Percentiles rank a stretch among this genome's conserved stretches.
These are phyloP conservation scores for Magnaporthiopsis incrustans DNA, from an alignment of 2,329 filamentous ascomycete species.

Conservation along the genomic window DNA sequence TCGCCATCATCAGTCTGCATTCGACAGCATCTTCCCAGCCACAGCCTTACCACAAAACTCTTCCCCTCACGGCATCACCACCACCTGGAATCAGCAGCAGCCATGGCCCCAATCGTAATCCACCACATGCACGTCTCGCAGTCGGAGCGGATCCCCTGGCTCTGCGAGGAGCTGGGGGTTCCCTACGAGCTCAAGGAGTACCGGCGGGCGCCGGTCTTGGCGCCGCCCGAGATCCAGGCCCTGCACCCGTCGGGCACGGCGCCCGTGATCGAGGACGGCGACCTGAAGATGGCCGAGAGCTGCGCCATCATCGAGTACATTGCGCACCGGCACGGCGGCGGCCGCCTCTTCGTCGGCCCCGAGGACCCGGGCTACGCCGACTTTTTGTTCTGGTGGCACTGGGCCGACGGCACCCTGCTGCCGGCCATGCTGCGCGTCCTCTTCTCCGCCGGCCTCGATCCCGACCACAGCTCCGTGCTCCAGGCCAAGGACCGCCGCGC, in stretches of 20 bases:
- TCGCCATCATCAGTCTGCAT: no score
- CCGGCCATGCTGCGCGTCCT: conserved; percentile 25
- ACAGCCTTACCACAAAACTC: no score
- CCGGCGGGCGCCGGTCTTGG: conserved; percentile 24
- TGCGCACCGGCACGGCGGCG: conserved; percentile 40
- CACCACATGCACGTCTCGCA: conserved; percentile 52
- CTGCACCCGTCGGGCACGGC: conserved; percentile 45
- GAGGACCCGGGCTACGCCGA: conserved; percentile 43
- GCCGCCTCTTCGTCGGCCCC: conserved; percentile 37
- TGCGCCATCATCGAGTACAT: conserved; percentile 57
- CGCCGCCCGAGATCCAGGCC: conserved; percentile 29
- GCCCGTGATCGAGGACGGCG: conserved; percentile 50
- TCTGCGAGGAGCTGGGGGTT: conserved; percentile 55
- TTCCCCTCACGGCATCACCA: no score
- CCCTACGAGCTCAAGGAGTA: conserved; percentile 32
- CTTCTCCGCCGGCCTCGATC: conserved; percentile 16
- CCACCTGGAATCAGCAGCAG: neutral
- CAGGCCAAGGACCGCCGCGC: conserved; percentile 25
- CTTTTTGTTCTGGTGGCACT: conserved; percentile 60
- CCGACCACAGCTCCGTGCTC: conserved; percentile 9
- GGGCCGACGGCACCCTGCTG: conserved; percentile 37
- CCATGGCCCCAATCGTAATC: conserved; percentile 25
- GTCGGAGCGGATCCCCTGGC: conserved; percentile 56
- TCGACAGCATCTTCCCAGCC: no score
- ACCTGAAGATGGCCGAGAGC: conserved; percentile 49